phyloP scores from a whole-genome alignment of 208 protist genomes.

The Leishmania mexicana region DNA sequence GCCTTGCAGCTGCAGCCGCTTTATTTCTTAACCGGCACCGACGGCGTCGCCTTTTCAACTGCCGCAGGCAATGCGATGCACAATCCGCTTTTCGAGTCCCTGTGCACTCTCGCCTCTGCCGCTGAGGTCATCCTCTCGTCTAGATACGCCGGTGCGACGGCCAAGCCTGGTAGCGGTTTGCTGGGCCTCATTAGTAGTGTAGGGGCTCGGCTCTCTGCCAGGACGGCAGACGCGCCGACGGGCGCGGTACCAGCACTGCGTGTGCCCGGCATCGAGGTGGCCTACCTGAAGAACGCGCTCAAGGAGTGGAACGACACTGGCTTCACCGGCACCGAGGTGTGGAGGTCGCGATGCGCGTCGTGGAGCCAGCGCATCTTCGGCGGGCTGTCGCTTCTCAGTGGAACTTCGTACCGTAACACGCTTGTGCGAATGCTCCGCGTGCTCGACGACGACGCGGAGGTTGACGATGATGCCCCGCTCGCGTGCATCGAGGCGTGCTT shows the following conservation, averaged over 20 bases:
- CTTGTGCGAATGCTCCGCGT: conserved; percentile 37
- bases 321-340: conserved; percentile 10
- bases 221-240: not conserved
- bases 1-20: conserved; percentile 27
- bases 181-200: conserved; percentile 46
- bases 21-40: not conserved
- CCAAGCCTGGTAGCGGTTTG: conserved; percentile 11
- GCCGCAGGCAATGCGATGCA: not conserved
- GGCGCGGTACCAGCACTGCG: conserved; percentile 12
- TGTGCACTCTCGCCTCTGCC: conserved; percentile 37
- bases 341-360: conserved; percentile 29
- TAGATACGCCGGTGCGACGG: not conserved
- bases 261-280: conserved; percentile 34
- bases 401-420: conserved; percentile 32
- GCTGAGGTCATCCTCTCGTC: conserved; percentile 31
- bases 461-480: conserved; percentile 17
- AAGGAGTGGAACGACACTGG: conserved; percentile 15
- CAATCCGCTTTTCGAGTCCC: conserved; percentile 11
- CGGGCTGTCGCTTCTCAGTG: conserved; percentile 38
- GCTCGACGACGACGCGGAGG: conserved; percentile 23
- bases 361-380: conserved; percentile 49
- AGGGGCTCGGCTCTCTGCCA: conserved; percentile 17
- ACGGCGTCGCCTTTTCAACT: not conserved
- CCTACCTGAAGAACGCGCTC: conserved; percentile 20
- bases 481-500: conserved; percentile 51